Evolutionary conservation across 1,284 basidiomycete species (phyloP), one percentile per base, ranked within the genome.

Genomic region (Mycena citricolor): DNA sequence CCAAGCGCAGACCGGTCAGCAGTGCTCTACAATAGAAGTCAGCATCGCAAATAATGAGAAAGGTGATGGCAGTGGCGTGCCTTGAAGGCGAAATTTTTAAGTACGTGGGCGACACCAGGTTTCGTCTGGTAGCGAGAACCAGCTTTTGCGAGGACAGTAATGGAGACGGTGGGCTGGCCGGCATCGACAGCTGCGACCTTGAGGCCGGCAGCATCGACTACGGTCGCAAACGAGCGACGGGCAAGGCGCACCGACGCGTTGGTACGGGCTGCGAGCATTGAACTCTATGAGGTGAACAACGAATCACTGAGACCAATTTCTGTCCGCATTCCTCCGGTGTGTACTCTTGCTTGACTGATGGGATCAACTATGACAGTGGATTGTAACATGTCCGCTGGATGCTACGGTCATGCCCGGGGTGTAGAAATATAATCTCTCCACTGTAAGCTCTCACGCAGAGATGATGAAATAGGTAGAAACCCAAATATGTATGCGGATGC

Each of bases 31-130:
- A 17, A 39, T n/a, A 30, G 24, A 22, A 32, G 40, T 20, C 36
- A 34, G 10, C 30, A 36, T 44, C 29, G 44, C 35, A 5, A 39
- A n/a, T n/a, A n/a, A n/a, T n/a, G n/a, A n/a, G 8, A 13, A 4
- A 38, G 32, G 17, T n/a, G 8, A 40, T 5, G 7, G 17, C 13
- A 38, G 37, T 21, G 43, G 57, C 70, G 37, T 56, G 95, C 94
- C 87, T 94, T 97, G 83, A 94, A 97, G 49, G 92, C 85, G 76
- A 93, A 95, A 79, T 91, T 93, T 79, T 94, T 94, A 67, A 97
- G 77, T 53, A 84, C 84, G 73, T 94, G 89, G 8, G 94, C 91
- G 54, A 91, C 80, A 61, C 94, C 94, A 36, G 89, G 81, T 60
- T 85, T 84, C 50, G 81, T 69, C 74, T 97, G 87, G 65, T 83